These are phyloP conservation scores for Mrakia hoshinonis DNA, from an alignment of 768 basidiomycete species.

Conservation along the genomic window DNA sequence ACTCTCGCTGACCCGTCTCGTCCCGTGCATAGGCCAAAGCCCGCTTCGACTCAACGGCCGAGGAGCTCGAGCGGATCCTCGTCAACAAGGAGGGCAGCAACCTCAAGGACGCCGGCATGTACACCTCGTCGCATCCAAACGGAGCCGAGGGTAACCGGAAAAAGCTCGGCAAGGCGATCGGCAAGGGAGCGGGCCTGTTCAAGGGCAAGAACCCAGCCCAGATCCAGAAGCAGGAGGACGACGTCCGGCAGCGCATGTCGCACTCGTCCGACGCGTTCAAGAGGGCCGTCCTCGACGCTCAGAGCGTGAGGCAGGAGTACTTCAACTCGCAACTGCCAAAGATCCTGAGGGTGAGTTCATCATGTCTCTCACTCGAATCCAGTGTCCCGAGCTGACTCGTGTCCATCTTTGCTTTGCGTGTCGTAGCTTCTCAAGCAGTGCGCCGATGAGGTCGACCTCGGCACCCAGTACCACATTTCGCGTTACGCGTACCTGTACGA, in stretches of 20 bases:
- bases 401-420: background rate
- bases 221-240: conserved; percentile 90
- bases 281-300: conserved; percentile 81
- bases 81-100: conserved; percentile 94
- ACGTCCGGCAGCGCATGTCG: conserved; percentile 77
- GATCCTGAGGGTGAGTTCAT: conserved; percentile 68
- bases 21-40: conserved; percentile 51
- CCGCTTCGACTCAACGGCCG: conserved; percentile 77
- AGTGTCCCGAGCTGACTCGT: background rate
- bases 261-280: conserved; percentile 76
- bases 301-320: conserved; percentile 87
- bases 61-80: conserved; percentile 85
- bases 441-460: conserved; percentile 89
- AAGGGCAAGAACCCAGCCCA: conserved; percentile 90
- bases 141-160: conserved; percentile 62
- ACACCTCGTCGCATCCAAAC: conserved; percentile 34
- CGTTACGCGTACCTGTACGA: conserved; percentile 93
- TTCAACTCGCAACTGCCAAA: conserved; percentile 95
- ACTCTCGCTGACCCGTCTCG: background rate
- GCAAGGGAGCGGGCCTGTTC: conserved; percentile 72
- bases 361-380: background rate
- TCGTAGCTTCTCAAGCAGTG: conserved; percentile 81
- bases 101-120: conserved; percentile 58
- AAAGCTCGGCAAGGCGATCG: conserved; percentile 73
- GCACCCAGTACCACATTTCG: conserved; percentile 94